Base-by-base conservation (phyloP, 2,329 filamentous ascomycete genomes). In the Phaeosphaeriaceae sp. region DNA sequence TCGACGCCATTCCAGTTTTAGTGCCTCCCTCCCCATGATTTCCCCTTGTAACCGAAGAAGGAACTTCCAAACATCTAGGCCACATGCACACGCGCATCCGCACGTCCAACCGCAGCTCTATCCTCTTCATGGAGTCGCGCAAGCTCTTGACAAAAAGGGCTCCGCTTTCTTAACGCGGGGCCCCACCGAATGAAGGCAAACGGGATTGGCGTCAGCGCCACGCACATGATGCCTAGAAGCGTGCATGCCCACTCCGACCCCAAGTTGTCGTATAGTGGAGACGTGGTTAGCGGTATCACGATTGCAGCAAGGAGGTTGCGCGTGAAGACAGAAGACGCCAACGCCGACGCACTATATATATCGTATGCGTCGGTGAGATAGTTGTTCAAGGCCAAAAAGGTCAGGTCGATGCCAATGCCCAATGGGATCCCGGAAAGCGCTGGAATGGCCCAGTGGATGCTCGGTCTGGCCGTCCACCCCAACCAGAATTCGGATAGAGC, bases 281-380 rank as follows among this genome's bases (percentile, higher is more conserved):
- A 38, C 5, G 36, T 38, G 7, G 36, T 21, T n/a, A 38, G 21
- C 36, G 36, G 36, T 38, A 38, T 38, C 12, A 38, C 18, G n/a
- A 38, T 38, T 23, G 36, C 36, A 38, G 36, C 36, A 17, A 38
- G 11, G 36, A 38, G 17, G 36, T 38, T 38, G 36, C 36, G 36
- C 20, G 21, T 21, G 36, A 38, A 21, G 36, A 38, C 36, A n/a
- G 16, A 20, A 20, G 36, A 38, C n/a, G 36, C 36, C 18, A 38
- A 15, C 18, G 36, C 36, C 17, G 36, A 38, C n/a, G 36, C 36
- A 15, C 36, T 38, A 13, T 38, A 38, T 38, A 38, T 38, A 23
- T 38, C 36, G n/a, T 38, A 38, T 38, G 36, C 36, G 21, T 38
- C 36, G 20, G 36, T 38, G n/a, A 38, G 36, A 15, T 38, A 38